phyloP scores from a whole-genome alignment of 345 rosid genomes.

The Populus tremula region DNA sequence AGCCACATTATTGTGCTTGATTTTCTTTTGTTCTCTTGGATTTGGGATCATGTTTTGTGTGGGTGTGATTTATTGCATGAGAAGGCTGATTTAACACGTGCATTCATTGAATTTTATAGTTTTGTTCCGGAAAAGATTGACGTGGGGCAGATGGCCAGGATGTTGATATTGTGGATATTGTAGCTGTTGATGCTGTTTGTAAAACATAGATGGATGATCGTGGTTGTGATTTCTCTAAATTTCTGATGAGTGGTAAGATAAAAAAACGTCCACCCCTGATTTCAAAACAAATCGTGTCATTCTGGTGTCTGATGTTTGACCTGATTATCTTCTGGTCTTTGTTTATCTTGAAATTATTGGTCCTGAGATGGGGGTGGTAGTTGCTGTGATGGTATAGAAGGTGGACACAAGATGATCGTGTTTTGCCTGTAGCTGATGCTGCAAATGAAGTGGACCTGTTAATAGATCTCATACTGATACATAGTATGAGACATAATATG shows the following conservation, averaged over 20 bases:
- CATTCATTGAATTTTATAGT: slow-evolving; percentile 62
- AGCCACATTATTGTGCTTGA: neutral
- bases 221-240: slow-evolving; percentile 42
- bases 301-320: slow-evolving; percentile 30
- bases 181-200: slow-evolving; percentile 78
- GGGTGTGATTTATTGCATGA: slow-evolving; percentile 3
- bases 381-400: slow-evolving; percentile 35
- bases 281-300: slow-evolving; percentile 24
- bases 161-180: slow-evolving; percentile 48
- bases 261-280: slow-evolving; percentile 17
- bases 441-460: slow-evolving; percentile 30
- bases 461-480: slow-evolving; percentile 14
- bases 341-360: slow-evolving; percentile 27
- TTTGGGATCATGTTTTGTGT: neutral
- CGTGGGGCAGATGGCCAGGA: slow-evolving; percentile 49
- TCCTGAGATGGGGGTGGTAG: slow-evolving; percentile 28
- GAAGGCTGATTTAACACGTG: slow-evolving; percentile 33
- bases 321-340: slow-evolving; percentile 27
- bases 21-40: neutral
- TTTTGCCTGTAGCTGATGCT: slow-evolving; percentile 34
- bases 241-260: slow-evolving; percentile 43
- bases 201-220: slow-evolving; percentile 51
- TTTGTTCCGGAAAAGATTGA: slow-evolving; percentile 53
- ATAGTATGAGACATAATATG: slow-evolving; percentile 21
- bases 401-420: slow-evolving; percentile 27